These are phyloP conservation scores for Pharnaceum exiguum DNA, from an alignment of 148 eudicot genomes.

Conservation along the genomic window DNA sequence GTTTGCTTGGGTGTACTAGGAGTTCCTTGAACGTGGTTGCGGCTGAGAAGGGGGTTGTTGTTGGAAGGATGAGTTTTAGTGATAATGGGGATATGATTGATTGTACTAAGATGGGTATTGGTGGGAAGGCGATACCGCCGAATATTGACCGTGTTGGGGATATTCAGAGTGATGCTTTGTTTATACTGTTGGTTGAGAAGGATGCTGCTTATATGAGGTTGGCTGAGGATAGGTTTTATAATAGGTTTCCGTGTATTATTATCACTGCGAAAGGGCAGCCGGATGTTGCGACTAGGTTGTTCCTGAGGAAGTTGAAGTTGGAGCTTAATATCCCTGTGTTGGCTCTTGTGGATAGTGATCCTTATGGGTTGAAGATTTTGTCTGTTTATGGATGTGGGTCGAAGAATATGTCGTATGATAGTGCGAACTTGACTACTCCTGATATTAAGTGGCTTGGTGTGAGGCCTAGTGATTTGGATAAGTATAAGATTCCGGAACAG, in stretches of 20 bases:
- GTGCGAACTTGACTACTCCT: conserved; percentile 86
- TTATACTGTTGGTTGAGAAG: conserved; percentile 77
- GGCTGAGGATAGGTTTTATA: conserved; percentile 88
- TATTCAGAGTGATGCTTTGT: conserved; percentile 78
- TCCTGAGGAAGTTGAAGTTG: conserved; percentile 78
- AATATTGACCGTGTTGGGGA: conserved; percentile 90
- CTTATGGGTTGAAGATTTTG: conserved; percentile 84
- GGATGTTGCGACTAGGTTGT: conserved; percentile 84
- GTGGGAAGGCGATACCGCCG: conserved; percentile 91
- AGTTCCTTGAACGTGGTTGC: conserved; percentile 80
- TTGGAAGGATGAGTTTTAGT: conserved; percentile 71
- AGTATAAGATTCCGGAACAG: conserved; percentile 88
- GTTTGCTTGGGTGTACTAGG: conserved; percentile 80
- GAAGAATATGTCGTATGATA: conserved; percentile 97
- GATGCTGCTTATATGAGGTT: conserved; percentile 90
- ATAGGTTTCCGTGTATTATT: conserved; percentile 83
- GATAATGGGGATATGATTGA: conserved; percentile 92
- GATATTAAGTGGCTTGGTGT: conserved; percentile 95
- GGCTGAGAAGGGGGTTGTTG: conserved; percentile 88
- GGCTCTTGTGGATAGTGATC: conserved; percentile 96
- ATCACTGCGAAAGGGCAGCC: conserved; percentile 93
- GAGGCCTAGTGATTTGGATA: conserved; percentile 95
- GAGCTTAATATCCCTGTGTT: conserved; percentile 82
- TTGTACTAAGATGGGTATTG: conserved; percentile 93
- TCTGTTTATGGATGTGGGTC: conserved; percentile 97